Evolutionary conservation across 148 eudicot genomes (phyloP), one percentile per base, ranked within the genome.

Genomic region (Spergularia marina): DNA sequence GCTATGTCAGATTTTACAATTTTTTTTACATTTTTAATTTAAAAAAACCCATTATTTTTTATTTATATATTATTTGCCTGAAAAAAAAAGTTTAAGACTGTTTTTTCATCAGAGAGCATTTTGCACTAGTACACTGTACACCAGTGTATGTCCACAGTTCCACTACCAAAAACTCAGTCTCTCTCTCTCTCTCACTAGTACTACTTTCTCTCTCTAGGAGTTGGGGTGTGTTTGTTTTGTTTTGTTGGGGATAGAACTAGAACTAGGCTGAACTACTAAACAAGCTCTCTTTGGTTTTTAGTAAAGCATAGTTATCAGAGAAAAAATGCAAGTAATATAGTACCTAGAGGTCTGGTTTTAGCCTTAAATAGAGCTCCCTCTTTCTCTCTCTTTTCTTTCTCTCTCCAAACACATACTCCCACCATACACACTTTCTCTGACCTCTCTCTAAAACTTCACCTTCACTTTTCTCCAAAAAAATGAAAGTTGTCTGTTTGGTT

Each of bases 401-500:
- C 76, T 75, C 74, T 77, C 10, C 39, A 74, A 65, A 74, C 66
- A 65, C 44, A 74, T 5, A 58, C 25, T 86, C 2, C 6, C 44
- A 41, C 44, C 8, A 77, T 79, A 87, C 2, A 14, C 13, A 17
- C 49, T 57, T 66, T 18, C 57, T 12, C 76, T 79, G 54, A 64
- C n/a, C 47, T 34, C 71, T 77, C 76, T 75, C 75, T 81, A 77
- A 77, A 4, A 49, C 64, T 65, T 39, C 53, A 11, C 21, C 52
- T 72, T 78, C 73, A 78, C 79, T 75, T 76, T 78, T 18, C 65
- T 56, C 18, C 47, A 36, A 84, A 87, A 86, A 83, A 85, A 39
- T 57, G 70, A 84, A 75, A 74, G 63, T 88, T 89, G 92, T 91
- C 92, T 80, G 58, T 76, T 86, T 69, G 90, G 94, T 78, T 84